Evolutionary conservation across 1,139 yeast species (phyloP), one percentile per base, ranked within the genome.

Genomic region (Candida sanyaensis): DNA sequence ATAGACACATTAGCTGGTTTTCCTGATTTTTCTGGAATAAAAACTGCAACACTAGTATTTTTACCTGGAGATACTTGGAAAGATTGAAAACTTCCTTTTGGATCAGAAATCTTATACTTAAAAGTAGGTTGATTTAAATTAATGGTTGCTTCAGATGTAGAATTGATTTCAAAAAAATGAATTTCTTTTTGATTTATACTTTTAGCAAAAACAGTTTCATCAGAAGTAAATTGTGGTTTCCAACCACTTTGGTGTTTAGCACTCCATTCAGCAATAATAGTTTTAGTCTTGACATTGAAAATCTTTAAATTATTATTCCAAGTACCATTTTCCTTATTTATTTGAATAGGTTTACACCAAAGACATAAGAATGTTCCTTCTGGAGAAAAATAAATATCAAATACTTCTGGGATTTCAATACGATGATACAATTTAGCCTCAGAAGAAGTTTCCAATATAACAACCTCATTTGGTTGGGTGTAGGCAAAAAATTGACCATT

Each of bases 21-120:
- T 50, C 92, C 91, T 47, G 79, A 74, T 57, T 83, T 80, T 61
- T 91, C 97, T 7, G 97, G 96, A 33, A 88, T 81, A 63, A 93
- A 95, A 31, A 93, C 84, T 26, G 97, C 97, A 55, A 93, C 81
- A n/a, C 96, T 82, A 48, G 97, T 95, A 64, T 88, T 89, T 61
- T 83, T 84, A 42, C 98, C 97, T 1, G 97, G 97, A 31, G 96
- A 85, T 41, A 92, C 71, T 51, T 69, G 64, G 76, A 79, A 77
- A 69, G 78, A 58, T 73, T 80, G 69, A 69, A 82, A 81, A 58
- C 81, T 76, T 26, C 61, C 61, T 51, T 79, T 73, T 47, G 83
- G 73, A 52, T 84, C 85, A 46, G 86, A 88, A 39, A 83, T 73
- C 55, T 81, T 80, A 55, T 86, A 79, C 56, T 80, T 81, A 57